Evolutionary conservation across 345 rosid genomes (phyloP).

Genomic region (Bruguiera sexangula): DNA sequence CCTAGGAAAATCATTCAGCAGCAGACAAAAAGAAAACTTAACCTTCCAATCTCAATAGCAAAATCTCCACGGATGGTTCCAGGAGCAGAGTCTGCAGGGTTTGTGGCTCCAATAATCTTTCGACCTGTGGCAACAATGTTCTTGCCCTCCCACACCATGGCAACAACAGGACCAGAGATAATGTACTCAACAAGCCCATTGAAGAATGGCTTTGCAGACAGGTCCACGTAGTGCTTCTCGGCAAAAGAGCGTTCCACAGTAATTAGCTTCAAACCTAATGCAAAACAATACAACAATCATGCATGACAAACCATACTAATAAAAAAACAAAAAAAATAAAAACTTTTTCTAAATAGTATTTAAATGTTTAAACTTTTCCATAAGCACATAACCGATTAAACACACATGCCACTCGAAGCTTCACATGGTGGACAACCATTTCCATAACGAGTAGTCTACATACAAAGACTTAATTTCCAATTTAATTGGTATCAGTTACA

Average conservation of each 20-base stretch:
- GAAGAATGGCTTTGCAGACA: constrained; percentile 86
- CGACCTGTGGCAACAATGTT: constrained; percentile 77
- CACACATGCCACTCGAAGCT: too few relatives aligned
- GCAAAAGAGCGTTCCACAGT: constrained; percentile 75
- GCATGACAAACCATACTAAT: not conserved
- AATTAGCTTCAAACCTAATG: constrained; percentile 66
- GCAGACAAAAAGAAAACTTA: not conserved
- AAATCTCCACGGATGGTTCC: constrained; percentile 96
- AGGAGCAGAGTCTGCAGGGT: constrained; percentile 84
- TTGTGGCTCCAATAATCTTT: constrained; percentile 94
- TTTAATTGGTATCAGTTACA: too few relatives aligned
- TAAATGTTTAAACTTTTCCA: too few relatives aligned
- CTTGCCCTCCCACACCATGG: constrained; percentile 98
- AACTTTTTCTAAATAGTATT: not conserved
- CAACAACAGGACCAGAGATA: constrained; percentile 90
- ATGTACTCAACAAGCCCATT: constrained; percentile 85
- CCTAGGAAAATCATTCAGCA: too few relatives aligned
- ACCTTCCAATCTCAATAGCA: constrained; percentile 90
- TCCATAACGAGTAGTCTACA: too few relatives aligned
- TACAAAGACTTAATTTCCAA: too few relatives aligned
- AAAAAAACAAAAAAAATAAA: not conserved
- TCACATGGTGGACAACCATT: too few relatives aligned
- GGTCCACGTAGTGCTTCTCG: constrained; percentile 79
- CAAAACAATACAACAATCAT: not conserved
- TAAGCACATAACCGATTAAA: too few relatives aligned